Conservation (phyloP, 192 early-diverging fungal genomes). For the Backusella psychrophila region DNA sequence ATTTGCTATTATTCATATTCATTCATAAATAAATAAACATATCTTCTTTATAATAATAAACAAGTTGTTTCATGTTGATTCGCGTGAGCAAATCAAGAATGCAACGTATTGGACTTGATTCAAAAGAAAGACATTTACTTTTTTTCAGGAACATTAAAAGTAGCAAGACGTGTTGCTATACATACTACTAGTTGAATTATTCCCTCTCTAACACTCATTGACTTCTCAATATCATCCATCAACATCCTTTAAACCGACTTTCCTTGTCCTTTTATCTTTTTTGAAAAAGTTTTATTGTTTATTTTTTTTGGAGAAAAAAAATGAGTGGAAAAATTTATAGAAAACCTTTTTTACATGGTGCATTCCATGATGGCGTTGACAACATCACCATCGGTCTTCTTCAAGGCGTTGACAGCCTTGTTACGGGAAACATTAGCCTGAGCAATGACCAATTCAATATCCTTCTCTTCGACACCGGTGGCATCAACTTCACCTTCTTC, state of each 20-base stretch:
- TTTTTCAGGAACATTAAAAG: neutral
- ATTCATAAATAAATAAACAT: neutral
- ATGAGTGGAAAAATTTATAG: neutral
- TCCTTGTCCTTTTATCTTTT: neutral
- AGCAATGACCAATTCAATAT: slow-evolving; percentile 92
- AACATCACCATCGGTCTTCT: slow-evolving; percentile 82
- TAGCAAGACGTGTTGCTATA: neutral
- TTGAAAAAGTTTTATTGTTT: neutral
- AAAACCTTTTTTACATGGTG: slow-evolving; percentile 6
- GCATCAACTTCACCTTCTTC: slow-evolving; percentile 82
- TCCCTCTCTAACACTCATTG: too few relatives aligned
- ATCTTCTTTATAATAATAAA: neutral
- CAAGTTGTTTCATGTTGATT: neutral
- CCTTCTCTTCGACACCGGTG: slow-evolving; percentile 81
- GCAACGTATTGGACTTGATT: slow-evolving; percentile 1
- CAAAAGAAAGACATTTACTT: neutral
- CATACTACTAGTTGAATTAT: neutral
- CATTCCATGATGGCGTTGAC: slow-evolving; percentile 95
- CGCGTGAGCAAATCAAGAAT: neutral
- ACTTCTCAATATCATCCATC: neutral
- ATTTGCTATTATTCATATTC: neutral
- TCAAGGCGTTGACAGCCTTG: slow-evolving; percentile 92
- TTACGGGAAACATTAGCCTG: slow-evolving; percentile 86
- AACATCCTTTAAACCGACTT: neutral
- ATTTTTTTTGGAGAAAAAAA: neutral